phyloP scores from a whole-genome alignment of 768 basidiomycete species.

The Collybiopsis luxurians region DNA sequence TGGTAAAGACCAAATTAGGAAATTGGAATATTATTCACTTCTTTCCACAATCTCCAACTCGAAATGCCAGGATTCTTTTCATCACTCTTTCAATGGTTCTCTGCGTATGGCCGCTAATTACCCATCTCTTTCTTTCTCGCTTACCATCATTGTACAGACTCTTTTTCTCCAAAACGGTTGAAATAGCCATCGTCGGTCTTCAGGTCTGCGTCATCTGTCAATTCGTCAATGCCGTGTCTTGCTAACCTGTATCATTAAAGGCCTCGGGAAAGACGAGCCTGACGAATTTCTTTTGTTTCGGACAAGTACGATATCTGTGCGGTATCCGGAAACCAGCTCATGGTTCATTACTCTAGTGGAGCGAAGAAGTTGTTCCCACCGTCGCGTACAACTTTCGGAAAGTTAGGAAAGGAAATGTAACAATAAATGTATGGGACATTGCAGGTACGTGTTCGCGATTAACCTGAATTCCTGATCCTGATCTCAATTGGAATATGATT shows the following conservation, averaged over 20 bases:
- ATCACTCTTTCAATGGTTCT: conserved; percentile 57
- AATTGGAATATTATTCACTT: neutral
- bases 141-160: conserved; percentile 31
- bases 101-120: conserved; percentile 34
- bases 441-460: conserved; percentile 55
- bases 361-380: conserved; percentile 94
- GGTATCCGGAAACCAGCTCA: neutral
- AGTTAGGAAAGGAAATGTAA: conserved; percentile 86
- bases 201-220: conserved; percentile 43
- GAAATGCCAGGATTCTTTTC: conserved; percentile 36
- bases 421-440: conserved; percentile 94
- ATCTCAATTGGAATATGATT: conserved; percentile 7
- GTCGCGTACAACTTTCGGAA: conserved; percentile 92
- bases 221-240: neutral
- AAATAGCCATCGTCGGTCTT: conserved; percentile 68
- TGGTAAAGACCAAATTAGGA: neutral
- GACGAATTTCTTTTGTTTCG: conserved; percentile 87
- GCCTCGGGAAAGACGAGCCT: conserved; percentile 95
- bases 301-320: conserved; percentile 50
- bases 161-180: conserved; percentile 67
- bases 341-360: conserved; percentile 59
- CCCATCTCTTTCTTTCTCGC: neutral
- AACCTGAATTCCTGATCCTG: conserved; percentile 7
- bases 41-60: neutral
- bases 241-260: conserved; percentile 35